Evolutionary conservation across 1,284 basidiomycete genomes (phyloP), one percentile per base, ranked within the genome.

Genomic region (Marasmius oreades): DNA sequence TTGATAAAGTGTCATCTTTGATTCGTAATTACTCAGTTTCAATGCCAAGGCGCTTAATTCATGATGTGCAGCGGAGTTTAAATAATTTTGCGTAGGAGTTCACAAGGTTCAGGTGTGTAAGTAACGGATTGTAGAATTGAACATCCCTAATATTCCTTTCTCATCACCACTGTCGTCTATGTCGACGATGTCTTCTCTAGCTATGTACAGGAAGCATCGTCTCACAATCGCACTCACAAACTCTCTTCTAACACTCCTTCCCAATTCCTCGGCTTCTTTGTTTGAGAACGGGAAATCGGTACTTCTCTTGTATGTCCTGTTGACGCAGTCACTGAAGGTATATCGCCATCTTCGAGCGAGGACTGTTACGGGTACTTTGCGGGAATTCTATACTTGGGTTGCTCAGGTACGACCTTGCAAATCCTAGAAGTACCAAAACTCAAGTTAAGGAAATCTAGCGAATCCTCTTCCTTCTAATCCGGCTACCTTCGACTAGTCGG

Each of bases 311-410:
- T 92, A 90, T 68, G 70, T 91, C 55, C 36, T 89, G 23, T 63
- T 79, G 16, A 77, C 72, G 3, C 77, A 83, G 18, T 66, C 71
- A 8, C 57, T 84, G 48, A 85, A 82, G 62, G 68, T 73, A 1
- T 77, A 82, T 45, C 77, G 91, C 28, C 91, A 95, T 70, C 63
- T 94, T n/a, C 78, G 84, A 20, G 93, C 91, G 0, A 77, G 89
- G 54, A 92, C 92, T 0, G 55, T 90, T 52, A 52, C 70, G 0
- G 68, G 74, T 8, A 80, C 80, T 14, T 56, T 76, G n/a, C 69
- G 63, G 14, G 85, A 90, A 52, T 62, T 81, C n/a, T 87, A 82
- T 66, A 70, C 66, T 55, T 86, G 78, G 78, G 66, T 81, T 20
- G 73, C 78, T 16, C 78, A 82, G 72, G 88, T 87, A 56, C 51